phyloP scores from a whole-genome alignment of 306 rosid genomes.

The Fragaria vesca region DNA sequence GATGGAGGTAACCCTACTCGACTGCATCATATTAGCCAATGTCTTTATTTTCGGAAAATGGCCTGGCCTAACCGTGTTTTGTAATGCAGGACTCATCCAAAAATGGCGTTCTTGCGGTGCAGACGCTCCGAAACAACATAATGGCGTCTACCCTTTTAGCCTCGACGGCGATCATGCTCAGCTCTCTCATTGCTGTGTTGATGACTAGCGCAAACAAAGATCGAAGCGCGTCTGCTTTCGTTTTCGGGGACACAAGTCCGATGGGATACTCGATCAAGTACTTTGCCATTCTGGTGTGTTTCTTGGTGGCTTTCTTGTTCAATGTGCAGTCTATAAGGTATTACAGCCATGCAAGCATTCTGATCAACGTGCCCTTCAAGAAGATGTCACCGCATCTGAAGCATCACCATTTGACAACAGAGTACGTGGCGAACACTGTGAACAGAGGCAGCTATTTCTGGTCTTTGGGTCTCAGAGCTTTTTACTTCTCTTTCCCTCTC shows the following conservation, averaged over 20 bases:
- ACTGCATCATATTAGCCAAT: background rate
- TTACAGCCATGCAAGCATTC: conserved; percentile 81
- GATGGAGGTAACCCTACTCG: conserved; percentile 66
- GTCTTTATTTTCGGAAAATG: background rate
- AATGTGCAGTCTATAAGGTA: conserved; percentile 87
- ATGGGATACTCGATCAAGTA: conserved; percentile 52
- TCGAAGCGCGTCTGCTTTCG: conserved; percentile 3
- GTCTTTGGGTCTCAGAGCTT: conserved; percentile 83
- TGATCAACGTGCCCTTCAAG: conserved; percentile 76
- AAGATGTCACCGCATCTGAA: conserved; percentile 33
- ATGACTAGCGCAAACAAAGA: conserved; percentile 40
- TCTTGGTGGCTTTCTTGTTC: conserved; percentile 61
- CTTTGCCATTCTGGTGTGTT: conserved; percentile 71
- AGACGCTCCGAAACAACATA: conserved; percentile 79
- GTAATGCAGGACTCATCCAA: conserved; percentile 51
- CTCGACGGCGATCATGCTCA: conserved; percentile 79
- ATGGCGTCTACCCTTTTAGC: conserved; percentile 96
- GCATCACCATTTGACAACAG: conserved; percentile 44
- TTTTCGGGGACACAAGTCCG: conserved; percentile 48
- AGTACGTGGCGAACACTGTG: conserved; percentile 66
- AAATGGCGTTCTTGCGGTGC: conserved; percentile 81
- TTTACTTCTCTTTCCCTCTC: conserved; percentile 82
- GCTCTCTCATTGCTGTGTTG: conserved; percentile 72
- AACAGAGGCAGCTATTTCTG: conserved; percentile 81
- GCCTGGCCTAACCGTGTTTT: too few species aligned